phyloP scores from a whole-genome alignment of 2,329 filamentous ascomycete species.

The Beauveria caledonica region DNA sequence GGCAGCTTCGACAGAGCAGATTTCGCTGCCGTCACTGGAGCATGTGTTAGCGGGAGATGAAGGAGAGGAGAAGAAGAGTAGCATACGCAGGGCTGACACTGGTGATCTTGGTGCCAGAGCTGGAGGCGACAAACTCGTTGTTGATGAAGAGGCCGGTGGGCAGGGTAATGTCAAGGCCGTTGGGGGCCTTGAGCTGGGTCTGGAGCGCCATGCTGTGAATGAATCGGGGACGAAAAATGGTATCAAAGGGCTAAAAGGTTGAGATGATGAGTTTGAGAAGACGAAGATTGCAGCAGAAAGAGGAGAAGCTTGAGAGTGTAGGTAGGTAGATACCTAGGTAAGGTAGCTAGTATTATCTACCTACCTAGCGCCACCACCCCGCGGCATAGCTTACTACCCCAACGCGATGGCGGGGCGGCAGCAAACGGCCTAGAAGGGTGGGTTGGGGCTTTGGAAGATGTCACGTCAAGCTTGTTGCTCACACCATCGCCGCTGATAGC shows the following conservation, averaged over 20 bases:
- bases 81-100: constrained; percentile 47
- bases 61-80: neutral
- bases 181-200: constrained; percentile 32
- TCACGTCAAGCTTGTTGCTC: neutral
- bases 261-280: neutral
- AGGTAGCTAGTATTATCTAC: too few species aligned
- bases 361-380: too few species aligned
- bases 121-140: constrained; percentile 62
- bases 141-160: constrained; percentile 69
- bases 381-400: neutral
- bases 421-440: neutral
- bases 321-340: neutral
- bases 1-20: constrained; percentile 25
- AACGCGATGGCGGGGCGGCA: neutral
- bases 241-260: neutral
- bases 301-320: neutral
- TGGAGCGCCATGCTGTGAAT: constrained; percentile 12
- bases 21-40: constrained; percentile 23
- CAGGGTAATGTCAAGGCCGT: constrained; percentile 59
- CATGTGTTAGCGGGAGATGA: neutral
- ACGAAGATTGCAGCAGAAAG: neutral
- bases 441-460: neutral
- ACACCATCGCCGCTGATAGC: neutral
- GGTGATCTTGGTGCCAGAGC: constrained; percentile 45
- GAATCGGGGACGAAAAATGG: neutral